These are phyloP conservation scores for Tolypocladium cylindrosporum DNA, from an alignment of 2,329 filamentous ascomycete species.

Conservation along the genomic window DNA sequence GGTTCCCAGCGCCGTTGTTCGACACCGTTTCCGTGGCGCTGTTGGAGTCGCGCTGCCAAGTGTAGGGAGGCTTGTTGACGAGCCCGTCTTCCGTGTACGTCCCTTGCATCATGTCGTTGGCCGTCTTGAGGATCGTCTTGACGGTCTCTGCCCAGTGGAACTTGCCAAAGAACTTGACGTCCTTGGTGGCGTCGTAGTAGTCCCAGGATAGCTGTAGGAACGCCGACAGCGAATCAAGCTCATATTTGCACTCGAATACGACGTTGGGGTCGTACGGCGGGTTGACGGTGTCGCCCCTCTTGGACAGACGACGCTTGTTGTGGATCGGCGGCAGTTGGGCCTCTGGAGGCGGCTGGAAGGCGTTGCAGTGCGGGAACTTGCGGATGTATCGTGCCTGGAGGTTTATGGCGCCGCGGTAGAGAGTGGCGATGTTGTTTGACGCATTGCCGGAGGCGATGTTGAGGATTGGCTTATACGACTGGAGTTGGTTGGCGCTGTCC, in stretches of 20 bases:
- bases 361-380: slow-evolving; percentile 76
- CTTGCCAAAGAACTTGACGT: slow-evolving; percentile 62
- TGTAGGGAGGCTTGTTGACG: slow-evolving; percentile 55
- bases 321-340: slow-evolving; percentile 28
- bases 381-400: slow-evolving; percentile 63
- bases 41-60: slow-evolving; percentile 64
- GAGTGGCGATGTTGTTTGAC: slow-evolving; percentile 41
- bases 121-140: slow-evolving; percentile 55
- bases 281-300: slow-evolving; percentile 41
- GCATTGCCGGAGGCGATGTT: slow-evolving; percentile 40
- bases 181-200: slow-evolving; percentile 66
- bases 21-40: slow-evolving; percentile 71
- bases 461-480: slow-evolving; percentile 60
- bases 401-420: slow-evolving; percentile 69
- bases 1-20: slow-evolving; percentile 69
- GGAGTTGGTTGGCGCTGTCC: slow-evolving; percentile 74
- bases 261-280: slow-evolving; percentile 57
- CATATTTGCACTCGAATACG: slow-evolving; percentile 95
- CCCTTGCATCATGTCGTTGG: slow-evolving; percentile 60
- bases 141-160: slow-evolving; percentile 66
- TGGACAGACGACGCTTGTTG: slow-evolving; percentile 9
- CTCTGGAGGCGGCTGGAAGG: slow-evolving; percentile 80
- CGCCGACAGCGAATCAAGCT: slow-evolving; percentile 80
- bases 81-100: slow-evolving; percentile 57
- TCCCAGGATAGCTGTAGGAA: slow-evolving; percentile 76